Evolutionary conservation across 306 rosid species (phyloP), one percentile per base, ranked within the genome.

Genomic region (Vigna unguiculata): DNA sequence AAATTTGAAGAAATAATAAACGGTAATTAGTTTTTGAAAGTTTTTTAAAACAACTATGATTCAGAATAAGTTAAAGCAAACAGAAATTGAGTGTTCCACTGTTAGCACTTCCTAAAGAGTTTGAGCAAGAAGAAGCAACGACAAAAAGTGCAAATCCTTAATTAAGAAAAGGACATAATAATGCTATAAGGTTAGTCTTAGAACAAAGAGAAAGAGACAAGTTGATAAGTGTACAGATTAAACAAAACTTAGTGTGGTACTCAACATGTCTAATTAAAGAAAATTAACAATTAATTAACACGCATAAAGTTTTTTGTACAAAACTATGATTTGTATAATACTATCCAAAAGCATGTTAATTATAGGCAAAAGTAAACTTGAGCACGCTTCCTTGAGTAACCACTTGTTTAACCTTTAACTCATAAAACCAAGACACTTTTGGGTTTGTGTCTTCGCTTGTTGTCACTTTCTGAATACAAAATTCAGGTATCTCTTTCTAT

Each of bases 391-490:
- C 32, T 72, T 40, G 75, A 32, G 72, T 51, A 77, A 72, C 58
- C 55, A 16, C 65, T 30, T 32, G 25, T 32, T 53, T 57, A 66
- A 58, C 69, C 9, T 48, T 64, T 64, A 55, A 57, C 43, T 28
- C 74, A 73, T 51, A 73, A 74, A 74, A 41, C 67, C 57, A 61
- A 79, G 58, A 69, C 72, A 54, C 65, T 78, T 83, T 69, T 52
- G 75, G 72, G 77, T 20, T 49, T 51, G 21, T 73, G 69, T 67
- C 78, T 19, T 4, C 3, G 61, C 63, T 67, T 72, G 21, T 73
- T 74, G 86, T 78, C 83, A 67, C 72, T 72, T 49, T 78, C 69
- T 68, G 25, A 74, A 74, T 78, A 73, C 63, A 69, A 49, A 62
- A 68, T 40, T 9, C 24, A 15, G 45, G 30, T 40, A 13, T 74